phyloP scores from a whole-genome alignment of 2,329 filamentous ascomycete genomes.

The Penicillium italicum region DNA sequence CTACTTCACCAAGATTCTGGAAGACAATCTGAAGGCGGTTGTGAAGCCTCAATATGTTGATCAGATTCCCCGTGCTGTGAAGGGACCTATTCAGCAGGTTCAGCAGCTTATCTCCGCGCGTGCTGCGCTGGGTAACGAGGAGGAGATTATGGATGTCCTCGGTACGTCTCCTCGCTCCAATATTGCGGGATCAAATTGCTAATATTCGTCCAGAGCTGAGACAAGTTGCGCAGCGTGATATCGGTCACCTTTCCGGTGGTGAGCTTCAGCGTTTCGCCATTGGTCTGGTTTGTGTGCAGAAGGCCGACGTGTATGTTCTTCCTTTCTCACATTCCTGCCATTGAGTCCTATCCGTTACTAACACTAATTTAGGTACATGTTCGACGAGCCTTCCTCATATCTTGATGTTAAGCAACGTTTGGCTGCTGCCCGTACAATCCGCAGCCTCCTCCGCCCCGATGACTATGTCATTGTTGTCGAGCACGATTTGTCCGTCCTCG shows the following conservation, averaged over 20 bases:
- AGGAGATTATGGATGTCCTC: slow-evolving; percentile 77
- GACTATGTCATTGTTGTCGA: slow-evolving; percentile 99
- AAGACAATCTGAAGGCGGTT: slow-evolving; percentile 95
- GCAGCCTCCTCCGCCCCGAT: slow-evolving; percentile 78
- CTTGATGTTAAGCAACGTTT: slow-evolving; percentile 99
- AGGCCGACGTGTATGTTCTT: slow-evolving; percentile 72
- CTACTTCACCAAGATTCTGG: slow-evolving; percentile 97
- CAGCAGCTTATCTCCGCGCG: slow-evolving; percentile 72
- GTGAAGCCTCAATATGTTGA: slow-evolving; percentile 99
- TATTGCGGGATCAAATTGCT: slow-evolving; percentile 6
- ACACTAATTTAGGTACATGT: slow-evolving; percentile 72
- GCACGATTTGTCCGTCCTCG: slow-evolving; percentile 96
- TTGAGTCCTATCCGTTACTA: slow-evolving; percentile 5
- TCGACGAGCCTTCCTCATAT: slow-evolving; percentile 98
- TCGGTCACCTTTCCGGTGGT: slow-evolving; percentile 87
- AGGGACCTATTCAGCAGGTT: slow-evolving; percentile 74
- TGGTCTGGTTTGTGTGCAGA: slow-evolving; percentile 89
- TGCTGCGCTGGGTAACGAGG: slow-evolving; percentile 70
- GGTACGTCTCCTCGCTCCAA: slow-evolving; percentile 41
- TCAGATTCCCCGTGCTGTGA: slow-evolving; percentile 91
- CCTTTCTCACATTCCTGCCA: neutral
- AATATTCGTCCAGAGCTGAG: slow-evolving; percentile 61
- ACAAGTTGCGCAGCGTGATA: slow-evolving; percentile 88
- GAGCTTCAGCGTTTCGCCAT: slow-evolving; percentile 98
- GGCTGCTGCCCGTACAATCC: slow-evolving; percentile 85